Evolutionary conservation across 371 early-diverging fungal genomes (phyloP), one percentile per base, ranked within the genome.

Genomic region (Funneliformis caledonium): DNA sequence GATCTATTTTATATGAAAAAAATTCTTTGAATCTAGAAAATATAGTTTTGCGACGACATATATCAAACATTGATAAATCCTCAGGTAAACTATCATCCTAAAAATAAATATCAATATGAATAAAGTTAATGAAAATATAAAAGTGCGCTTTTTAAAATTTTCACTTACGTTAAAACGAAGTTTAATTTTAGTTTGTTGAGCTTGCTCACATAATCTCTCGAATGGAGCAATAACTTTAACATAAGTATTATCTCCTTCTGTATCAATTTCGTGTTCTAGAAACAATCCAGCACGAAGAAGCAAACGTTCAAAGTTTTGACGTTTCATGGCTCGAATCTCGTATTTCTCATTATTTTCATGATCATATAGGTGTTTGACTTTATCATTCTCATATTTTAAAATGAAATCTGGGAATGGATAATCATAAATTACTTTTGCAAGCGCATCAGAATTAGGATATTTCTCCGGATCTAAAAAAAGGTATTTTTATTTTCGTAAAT

Each of bases 211-310:
- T 52, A 67, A 50, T 67, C n/a, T 48, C 2, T 33, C 14, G 68
- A 78, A 78, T 48, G 78, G 78, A 48, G 56, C 68, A 64, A n/a
- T 67, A 4, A 78, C 4, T 78, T 78, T 78, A 52, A 78, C 31
- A 67, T 50, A 78, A 50, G 43, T 61, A 7, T 42, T 8, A 56
- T 65, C 50, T 56, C 56, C 56, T 19, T 56, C 56, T 9, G 67
- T 10, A 37, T 78, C 78, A 42, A n/a, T 8, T 67, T 78, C 78
- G 5, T 19, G 33, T 33, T 78, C 78, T 4, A 78, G 47, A 22
- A 78, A 7, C 42, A 78, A 64, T 64, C 78, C 78, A 31, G 68
- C 4, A 33, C 19, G 26, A 12, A 78, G 50, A 8, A 78, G 31
- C 37, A 78, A 56, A n/a, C 22, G 16, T 48, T 78, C 78, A 42